phyloP scores from a whole-genome alignment of 306 rosid genomes.

The Gleditsia sinensis region DNA sequence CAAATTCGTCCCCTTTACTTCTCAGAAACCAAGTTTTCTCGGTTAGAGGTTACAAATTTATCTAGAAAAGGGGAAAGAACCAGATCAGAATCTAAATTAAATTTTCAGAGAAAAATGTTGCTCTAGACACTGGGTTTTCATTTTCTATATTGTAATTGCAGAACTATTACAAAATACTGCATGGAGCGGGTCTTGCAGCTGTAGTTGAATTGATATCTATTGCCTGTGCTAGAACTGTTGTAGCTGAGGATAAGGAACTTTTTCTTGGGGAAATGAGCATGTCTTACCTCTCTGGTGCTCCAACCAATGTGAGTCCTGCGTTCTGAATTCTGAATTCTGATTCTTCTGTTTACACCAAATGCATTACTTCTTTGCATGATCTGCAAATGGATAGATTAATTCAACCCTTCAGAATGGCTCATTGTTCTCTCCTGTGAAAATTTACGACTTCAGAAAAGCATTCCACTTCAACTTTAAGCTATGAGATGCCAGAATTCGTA shows the following conservation, averaged over 20 bases:
- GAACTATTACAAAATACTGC: conserved; percentile 45
- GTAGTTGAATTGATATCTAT: conserved; percentile 38
- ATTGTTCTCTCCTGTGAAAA: not conserved
- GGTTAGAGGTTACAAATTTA: not conserved
- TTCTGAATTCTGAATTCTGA: not conserved
- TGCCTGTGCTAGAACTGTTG: conserved; percentile 58
- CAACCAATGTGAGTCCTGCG: conserved; percentile 39
- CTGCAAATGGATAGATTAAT: conserved; percentile 6
- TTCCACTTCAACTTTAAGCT: conserved; percentile 7
- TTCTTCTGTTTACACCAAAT: conserved; percentile 15
- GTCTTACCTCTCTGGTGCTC: conserved; percentile 51
- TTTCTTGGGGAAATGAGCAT: conserved; percentile 51
- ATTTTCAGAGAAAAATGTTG: too few relatives aligned
- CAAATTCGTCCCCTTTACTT: not conserved
- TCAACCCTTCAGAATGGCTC: conserved; percentile 8
- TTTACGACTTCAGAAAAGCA: not conserved
- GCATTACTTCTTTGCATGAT: not conserved
- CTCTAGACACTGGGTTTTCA: too few relatives aligned
- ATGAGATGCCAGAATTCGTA: conserved; percentile 17
- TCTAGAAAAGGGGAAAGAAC: too few relatives aligned
- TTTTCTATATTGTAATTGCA: conserved; percentile 37
- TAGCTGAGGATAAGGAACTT: conserved; percentile 43
- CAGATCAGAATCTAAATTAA: too few relatives aligned
- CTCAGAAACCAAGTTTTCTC: not conserved
- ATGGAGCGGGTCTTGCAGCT: conserved; percentile 50